Evolutionary conservation across 2,329 filamentous ascomycete genomes (phyloP).

Genomic region (Cadophora luteo-olivacea): DNA sequence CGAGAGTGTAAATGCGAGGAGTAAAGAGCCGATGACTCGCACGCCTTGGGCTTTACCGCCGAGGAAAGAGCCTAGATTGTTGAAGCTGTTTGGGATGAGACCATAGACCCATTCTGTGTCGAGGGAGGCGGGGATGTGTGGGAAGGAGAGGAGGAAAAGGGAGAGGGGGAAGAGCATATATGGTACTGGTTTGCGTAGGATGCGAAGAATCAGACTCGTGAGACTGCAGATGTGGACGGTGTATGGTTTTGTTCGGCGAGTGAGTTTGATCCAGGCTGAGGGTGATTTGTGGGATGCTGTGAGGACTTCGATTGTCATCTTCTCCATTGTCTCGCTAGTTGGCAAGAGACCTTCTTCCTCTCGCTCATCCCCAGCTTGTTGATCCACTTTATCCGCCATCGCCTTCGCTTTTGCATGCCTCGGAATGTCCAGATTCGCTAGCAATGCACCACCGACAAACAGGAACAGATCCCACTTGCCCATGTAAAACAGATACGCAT

Average conservation of each 20-base stretch:
- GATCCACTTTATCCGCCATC: neutral
- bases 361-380: neutral
- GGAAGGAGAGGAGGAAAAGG: conserved; percentile 22
- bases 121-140: conserved; percentile 1
- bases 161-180: conserved; percentile 17
- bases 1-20: conserved; percentile 16
- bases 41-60: conserved; percentile 2
- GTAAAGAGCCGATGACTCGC: conserved; percentile 16
- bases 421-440: conserved; percentile 17
- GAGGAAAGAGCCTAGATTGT: neutral
- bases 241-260: neutral
- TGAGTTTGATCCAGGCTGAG: neutral
- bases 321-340: neutral
- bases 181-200: neutral
- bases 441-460: conserved; percentile 17
- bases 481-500: conserved; percentile 13
- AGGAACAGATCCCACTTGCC: conserved; percentile 27
- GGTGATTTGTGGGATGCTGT: neutral
- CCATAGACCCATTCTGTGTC: neutral
- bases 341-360: conserved; percentile 1
- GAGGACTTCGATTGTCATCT: conserved; percentile 6
- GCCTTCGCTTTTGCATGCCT: conserved; percentile 9
- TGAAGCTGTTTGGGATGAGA: conserved; percentile 1
- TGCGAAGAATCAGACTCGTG: neutral
- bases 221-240: neutral